Evolutionary conservation across 1,284 basidiomycete genomes (phyloP), one percentile per base, ranked within the genome.

Genomic region (Austroboletus niveus): DNA sequence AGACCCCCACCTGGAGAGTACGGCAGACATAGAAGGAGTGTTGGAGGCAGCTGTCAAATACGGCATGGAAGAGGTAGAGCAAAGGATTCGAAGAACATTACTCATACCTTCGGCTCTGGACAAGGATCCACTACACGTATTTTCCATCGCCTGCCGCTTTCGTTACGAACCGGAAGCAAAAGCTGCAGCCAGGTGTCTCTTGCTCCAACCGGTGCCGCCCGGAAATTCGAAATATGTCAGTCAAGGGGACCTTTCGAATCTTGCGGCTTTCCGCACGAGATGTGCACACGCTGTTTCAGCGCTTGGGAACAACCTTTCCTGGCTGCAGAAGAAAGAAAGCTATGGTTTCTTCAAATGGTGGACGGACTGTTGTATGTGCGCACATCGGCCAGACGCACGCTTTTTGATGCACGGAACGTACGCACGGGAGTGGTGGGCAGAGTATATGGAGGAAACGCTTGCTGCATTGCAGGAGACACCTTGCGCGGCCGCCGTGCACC

Each of bases 31-130:
- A 15, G 56, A 66, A 15, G 51, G 44, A 3, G 59, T 69, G 3
- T 49, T 72, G 20, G 61, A 61, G 39, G 71, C 66, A 1, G 70
- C 69, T 4, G 47, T 63, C 17, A 76, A 76, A 48, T 74, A 76
- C 31, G 60, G 61, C 22, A 74, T 75, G 69, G 64, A 68, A 42
- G 62, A 55, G n/a, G 57, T 68, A 38, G 63, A 68, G 34, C 43
- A 31, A 7, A 52, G 51, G 35, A 42, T 66, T 35, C 61, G 62
- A 43, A 49, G 48, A 40, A 54, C 36, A 7, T 44, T 73, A 17
- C 46, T 63, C 8, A 51, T 64, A 1, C 48, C 60, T 0, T 52
- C 52, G 1, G 62, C 72, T 42, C 41, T 71, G 14, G 49, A 57
- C 12, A 55, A 53, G 14, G 65, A 69, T 8, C 65, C 76, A 0